Conservation (phyloP, 768 basidiomycete genomes). For the Clitopilus hobsonii region DNA sequence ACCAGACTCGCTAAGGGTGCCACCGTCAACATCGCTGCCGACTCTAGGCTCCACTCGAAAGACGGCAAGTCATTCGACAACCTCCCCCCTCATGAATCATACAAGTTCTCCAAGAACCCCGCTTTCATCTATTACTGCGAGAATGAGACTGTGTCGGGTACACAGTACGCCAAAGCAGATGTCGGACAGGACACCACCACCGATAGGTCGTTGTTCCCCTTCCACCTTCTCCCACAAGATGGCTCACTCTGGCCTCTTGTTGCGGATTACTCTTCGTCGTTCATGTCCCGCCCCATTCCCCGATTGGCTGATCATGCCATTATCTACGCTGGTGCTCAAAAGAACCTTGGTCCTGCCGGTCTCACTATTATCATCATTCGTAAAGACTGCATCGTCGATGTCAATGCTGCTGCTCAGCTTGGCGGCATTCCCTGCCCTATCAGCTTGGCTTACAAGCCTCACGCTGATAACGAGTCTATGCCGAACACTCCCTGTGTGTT, state of each 20-base stretch:
- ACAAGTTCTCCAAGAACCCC: constrained; percentile 73
- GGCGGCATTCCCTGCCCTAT: constrained; percentile 75
- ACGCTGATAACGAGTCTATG: constrained; percentile 71
- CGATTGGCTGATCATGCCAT: constrained; percentile 85
- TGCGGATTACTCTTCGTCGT: constrained; percentile 93
- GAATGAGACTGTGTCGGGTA: constrained; percentile 97
- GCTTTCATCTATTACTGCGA: constrained; percentile 98
- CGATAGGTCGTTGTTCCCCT: constrained; percentile 55
- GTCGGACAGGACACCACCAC: constrained; percentile 38
- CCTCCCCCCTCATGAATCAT: constrained; percentile 71
- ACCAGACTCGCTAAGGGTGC: constrained; percentile 53
- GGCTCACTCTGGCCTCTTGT: constrained; percentile 71
- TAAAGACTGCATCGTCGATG: constrained; percentile 91
- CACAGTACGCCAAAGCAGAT: constrained; percentile 72
- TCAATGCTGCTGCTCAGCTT: constrained; percentile 69
- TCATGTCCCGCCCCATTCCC: constrained; percentile 93
- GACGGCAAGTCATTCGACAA: constrained; percentile 73
- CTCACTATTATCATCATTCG: constrained; percentile 90
- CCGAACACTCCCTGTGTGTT: constrained; percentile 94
- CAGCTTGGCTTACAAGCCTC: constrained; percentile 77
- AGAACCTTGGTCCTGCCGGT: constrained; percentile 95
- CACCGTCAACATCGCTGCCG: constrained; percentile 65
- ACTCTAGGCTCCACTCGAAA: constrained; percentile 56
- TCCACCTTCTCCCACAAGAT: constrained; percentile 57
- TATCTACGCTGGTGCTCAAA: constrained; percentile 96